Conservation (phyloP, 164 flowering plant species). For the Chimonanthus praecox region DNA sequence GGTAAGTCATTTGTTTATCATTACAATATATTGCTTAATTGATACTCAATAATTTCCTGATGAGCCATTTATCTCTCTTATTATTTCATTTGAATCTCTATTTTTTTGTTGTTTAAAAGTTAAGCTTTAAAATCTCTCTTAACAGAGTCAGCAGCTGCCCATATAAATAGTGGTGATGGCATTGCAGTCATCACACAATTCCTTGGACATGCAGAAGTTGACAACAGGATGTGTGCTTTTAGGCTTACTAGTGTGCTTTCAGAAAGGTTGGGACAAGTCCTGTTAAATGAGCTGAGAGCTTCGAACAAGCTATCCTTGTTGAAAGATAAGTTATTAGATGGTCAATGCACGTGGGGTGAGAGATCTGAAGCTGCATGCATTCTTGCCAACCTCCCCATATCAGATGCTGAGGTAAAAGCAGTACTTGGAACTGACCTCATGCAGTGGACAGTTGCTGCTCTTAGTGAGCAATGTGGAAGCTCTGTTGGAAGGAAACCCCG, state of each 20-base stretch:
- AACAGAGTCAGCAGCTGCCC: constrained; percentile 41
- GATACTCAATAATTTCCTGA: too few species aligned
- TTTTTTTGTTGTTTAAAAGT: not conserved
- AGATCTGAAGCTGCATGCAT: constrained; percentile 48
- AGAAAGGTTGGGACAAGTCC: constrained; percentile 32
- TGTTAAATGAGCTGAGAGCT: constrained; percentile 30
- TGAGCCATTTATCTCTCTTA: too few species aligned
- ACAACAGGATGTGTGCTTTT: constrained; percentile 34
- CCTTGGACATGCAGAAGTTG: constrained; percentile 40
- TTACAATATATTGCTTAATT: too few species aligned
- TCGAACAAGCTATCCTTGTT: constrained; percentile 29
- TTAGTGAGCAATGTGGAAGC: constrained; percentile 24
- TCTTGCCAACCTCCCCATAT: constrained; percentile 47
- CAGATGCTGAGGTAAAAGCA: constrained; percentile 41
- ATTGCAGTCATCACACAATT: constrained; percentile 26
- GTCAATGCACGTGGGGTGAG: constrained; percentile 27
- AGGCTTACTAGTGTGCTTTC: constrained; percentile 42
- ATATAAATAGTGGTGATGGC: constrained; percentile 41
- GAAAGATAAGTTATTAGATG: constrained; percentile 33
- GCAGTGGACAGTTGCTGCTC: constrained; percentile 30
- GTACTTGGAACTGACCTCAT: constrained; percentile 34
- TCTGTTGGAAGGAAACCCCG: constrained; percentile 21
- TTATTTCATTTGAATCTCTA: not conserved
- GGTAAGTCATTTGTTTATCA: too few species aligned
- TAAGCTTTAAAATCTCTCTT: not conserved